Percentiles rank a stretch among this genome's conserved stretches.
Evolutionary conservation across 1,284 basidiomycete species (phyloP).

Genomic region (Rhodotorula sp.): DNA sequence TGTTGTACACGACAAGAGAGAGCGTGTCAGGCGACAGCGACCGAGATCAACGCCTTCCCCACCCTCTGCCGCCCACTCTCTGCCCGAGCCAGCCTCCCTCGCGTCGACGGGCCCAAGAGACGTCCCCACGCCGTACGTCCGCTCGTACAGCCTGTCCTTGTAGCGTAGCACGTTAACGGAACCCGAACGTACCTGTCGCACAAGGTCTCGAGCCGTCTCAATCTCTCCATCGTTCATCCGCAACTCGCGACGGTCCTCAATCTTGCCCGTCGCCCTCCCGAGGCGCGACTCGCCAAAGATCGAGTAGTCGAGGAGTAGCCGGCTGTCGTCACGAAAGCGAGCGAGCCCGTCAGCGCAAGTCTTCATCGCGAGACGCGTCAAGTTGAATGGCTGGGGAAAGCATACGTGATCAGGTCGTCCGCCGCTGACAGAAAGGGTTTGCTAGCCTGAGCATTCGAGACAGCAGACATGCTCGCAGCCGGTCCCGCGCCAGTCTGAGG

Average conservation of each 20-base stretch:
- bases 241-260: conserved; percentile 20
- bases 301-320: conserved; percentile 28
- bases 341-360: background rate
- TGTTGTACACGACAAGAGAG: conserved; percentile 2
- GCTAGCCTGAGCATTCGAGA: conserved; percentile 18
- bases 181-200: conserved; percentile 9
- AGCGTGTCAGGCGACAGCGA: background rate
- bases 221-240: conserved; percentile 17
- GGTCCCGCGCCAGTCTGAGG: background rate
- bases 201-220: conserved; percentile 10
- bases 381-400: background rate
- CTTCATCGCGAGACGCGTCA: background rate
- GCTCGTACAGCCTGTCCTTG: background rate
- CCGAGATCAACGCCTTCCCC: background rate
- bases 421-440: conserved; percentile 21
- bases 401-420: conserved; percentile 43
- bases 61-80: background rate
- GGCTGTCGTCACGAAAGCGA: conserved; percentile 5
- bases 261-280: conserved; percentile 37
- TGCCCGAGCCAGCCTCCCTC: conserved; percentile 3
- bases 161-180: background rate
- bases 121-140: no score
- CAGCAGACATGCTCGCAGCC: conserved; percentile 1
- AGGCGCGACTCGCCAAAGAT: conserved; percentile 25
- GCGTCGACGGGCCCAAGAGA: background rate